Percentiles rank a stretch among this genome's conserved stretches.
Conservation (phyloP, 2,329 filamentous ascomycete genomes). For the Pyrenophora teres region DNA sequence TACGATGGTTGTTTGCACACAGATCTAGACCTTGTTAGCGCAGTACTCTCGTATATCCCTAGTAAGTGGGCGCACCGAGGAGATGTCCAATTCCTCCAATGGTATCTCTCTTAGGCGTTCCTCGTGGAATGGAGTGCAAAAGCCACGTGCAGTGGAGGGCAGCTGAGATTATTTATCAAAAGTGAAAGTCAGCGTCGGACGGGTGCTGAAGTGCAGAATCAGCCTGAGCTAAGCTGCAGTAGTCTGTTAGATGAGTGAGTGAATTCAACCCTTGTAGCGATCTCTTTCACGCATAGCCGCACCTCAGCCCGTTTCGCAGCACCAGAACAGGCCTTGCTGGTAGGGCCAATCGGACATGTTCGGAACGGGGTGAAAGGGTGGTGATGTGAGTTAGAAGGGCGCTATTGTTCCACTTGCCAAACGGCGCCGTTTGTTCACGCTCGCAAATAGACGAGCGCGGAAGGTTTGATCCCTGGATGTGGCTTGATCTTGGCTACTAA, state of each 20-base stretch:
- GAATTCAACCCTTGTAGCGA: slow-evolving; percentile 2
- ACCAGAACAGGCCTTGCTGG: background rate
- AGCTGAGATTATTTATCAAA: slow-evolving; percentile 3
- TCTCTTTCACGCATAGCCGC: slow-evolving; percentile 10
- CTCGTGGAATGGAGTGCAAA: background rate
- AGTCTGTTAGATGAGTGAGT: slow-evolving; percentile 10
- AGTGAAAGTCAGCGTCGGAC: background rate
- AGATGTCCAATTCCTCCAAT: slow-evolving; percentile 3
- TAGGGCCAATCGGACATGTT: background rate
- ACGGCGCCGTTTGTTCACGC: background rate
- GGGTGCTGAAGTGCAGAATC: background rate
- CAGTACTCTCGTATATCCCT: slow-evolving; percentile 1
- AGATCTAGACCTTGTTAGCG: slow-evolving; percentile 17
- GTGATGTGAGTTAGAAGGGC: background rate
- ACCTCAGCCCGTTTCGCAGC: background rate
- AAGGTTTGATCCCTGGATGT: background rate
- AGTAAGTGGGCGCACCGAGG: background rate
- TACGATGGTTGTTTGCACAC: slow-evolving; percentile 3
- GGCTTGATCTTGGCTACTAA: background rate
- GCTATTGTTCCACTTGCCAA: background rate
- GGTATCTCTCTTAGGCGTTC: background rate
- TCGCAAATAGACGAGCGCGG: background rate
- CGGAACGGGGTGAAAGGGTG: background rate
- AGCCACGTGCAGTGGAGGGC: slow-evolving; percentile 2
- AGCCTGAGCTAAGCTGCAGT: slow-evolving; percentile 2